These are phyloP conservation scores for Mesostigma viride DNA, from an alignment of 139 green algal genomes.

Conservation along the genomic window DNA sequence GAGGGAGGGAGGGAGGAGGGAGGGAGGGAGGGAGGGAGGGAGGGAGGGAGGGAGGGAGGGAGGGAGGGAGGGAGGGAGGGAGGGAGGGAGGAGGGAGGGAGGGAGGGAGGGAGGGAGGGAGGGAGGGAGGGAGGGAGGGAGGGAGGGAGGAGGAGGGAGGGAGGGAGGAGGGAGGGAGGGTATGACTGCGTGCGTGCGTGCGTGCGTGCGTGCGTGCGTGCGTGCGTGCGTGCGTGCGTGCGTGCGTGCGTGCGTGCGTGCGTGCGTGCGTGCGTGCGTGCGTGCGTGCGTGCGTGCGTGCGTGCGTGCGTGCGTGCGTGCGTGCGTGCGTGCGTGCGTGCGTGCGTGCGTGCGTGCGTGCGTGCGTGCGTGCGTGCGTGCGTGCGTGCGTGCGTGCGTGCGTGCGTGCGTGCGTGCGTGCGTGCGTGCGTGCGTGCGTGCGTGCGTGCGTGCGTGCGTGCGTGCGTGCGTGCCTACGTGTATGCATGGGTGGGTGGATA, in stretches of 20 bases:
- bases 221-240: neutral
- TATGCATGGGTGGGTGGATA: too few species aligned
- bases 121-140: too few species aligned
- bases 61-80: too few species aligned
- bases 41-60: too few species aligned
- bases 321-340: neutral
- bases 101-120: too few species aligned
- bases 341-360: neutral
- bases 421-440: constrained; percentile 10
- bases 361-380: constrained; percentile 3
- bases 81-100: too few species aligned
- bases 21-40: too few species aligned
- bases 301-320: neutral
- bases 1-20: too few species aligned
- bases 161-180: neutral
- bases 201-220: constrained; percentile 1
- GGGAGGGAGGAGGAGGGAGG: neutral
- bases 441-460: constrained; percentile 6
- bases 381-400: neutral
- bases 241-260: neutral
- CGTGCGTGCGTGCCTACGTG: too few species aligned
- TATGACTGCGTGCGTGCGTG: constrained; percentile 1
- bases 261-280: neutral
- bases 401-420: neutral
- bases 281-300: neutral